Base-by-base conservation (phyloP, 306 rosid genomes). In the Citrullus colocynthis region DNA sequence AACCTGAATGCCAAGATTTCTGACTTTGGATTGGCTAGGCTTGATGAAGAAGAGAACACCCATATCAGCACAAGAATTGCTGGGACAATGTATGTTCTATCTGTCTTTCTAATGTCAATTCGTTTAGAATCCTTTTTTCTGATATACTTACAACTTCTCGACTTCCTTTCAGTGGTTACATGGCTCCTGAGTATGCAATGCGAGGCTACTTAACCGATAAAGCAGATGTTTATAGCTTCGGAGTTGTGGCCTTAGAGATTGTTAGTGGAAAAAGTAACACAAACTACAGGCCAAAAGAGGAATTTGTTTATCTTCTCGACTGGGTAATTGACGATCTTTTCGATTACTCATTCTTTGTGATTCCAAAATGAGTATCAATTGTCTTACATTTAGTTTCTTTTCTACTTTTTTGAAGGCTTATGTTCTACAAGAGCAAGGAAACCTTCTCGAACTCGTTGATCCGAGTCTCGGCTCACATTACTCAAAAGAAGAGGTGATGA, bases 151-250 rank as follows among this genome's bases (percentile, higher is more conserved):
- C 49, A 6, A 15, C 14, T 51, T 5, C 13, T 51, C 36, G 12
- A 42, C 49, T 61, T 34, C 37, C 24, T 39, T 66, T 42, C 74
- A 95, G 97, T 76, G 97, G 98, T 70, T 95, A 95, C 70, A 95
- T 95, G 98, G 97, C 97, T 82, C 97, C 98, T 2, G 96, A 95
- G 74, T 92, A 95, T 14, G 98, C 98, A 20, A 91, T 89, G 92
- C 81, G 97, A 44, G 98, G 97, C 72, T 87, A 93, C 82, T 85
- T 93, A 80, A 93, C 96, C 1, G 96, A 93, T 74, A 91, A 93
- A 21, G 97, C 96, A 58, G 97, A 93, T 75, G 97, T 91, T 37
- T 93, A 93, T 71, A 93, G 97, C 78, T 93, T 90, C 0, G 97
- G 98, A 34, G 75, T 91, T 32, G 97, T 93, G 18, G 87, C 87